Evolutionary conservation across 306 rosid genomes (phyloP).

Genomic region (Cucurbita pepo): DNA sequence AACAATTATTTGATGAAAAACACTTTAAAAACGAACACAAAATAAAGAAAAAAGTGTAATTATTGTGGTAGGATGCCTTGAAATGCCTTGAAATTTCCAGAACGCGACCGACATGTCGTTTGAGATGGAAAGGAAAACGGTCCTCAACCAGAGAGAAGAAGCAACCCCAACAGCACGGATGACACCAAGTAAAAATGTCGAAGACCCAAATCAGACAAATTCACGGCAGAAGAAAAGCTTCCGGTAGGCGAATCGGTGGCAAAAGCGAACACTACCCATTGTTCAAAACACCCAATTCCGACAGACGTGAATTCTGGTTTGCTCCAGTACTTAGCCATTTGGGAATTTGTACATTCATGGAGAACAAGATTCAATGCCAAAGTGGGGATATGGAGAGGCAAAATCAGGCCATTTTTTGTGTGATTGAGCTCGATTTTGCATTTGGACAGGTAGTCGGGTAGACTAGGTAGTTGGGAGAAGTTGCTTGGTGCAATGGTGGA

Average conservation of each 20-base stretch:
- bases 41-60: neutral
- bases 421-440: neutral
- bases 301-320: slow-evolving; percentile 1
- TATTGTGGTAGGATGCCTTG: neutral
- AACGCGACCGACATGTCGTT: neutral
- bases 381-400: neutral
- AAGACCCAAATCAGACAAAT: neutral
- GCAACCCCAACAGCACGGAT: neutral
- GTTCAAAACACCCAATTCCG: neutral
- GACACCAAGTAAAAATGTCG: neutral
- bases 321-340: neutral
- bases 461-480: neutral
- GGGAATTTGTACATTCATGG: neutral
- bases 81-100: neutral
- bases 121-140: neutral
- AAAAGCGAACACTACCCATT: neutral
- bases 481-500: neutral
- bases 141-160: neutral
- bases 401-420: neutral
- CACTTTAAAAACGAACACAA: too few relatives aligned
- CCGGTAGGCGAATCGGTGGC: neutral
- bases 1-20: too few relatives aligned
- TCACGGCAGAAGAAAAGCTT: neutral
- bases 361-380: neutral
- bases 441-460: neutral